A percentile compares a stretch with the other conserved stretches of the same genome.
These are phyloP conservation scores for Drechslera avenae DNA, from an alignment of 2,329 filamentous ascomycete genomes.

Conservation along the genomic window DNA sequence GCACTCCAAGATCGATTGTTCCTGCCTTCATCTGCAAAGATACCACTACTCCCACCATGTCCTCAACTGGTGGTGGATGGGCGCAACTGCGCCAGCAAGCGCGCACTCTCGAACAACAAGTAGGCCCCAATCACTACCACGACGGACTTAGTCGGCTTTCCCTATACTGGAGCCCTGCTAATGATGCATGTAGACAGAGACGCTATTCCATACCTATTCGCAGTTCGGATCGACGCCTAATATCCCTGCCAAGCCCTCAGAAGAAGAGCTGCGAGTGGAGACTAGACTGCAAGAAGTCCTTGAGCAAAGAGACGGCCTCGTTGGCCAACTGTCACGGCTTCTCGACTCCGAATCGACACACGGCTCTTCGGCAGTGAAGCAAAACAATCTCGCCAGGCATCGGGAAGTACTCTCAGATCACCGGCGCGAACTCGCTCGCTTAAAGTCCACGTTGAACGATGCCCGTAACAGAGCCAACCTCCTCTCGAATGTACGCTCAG, in stretches of 20 bases:
- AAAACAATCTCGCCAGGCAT: constrained; percentile 91
- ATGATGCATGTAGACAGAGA: constrained; percentile 70
- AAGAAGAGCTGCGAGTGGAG: constrained; percentile 82
- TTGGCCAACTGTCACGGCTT: constrained; percentile 81
- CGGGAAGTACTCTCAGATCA: constrained; percentile 89
- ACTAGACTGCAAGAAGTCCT: constrained; percentile 82
- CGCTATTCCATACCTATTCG: constrained; percentile 81
- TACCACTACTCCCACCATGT: constrained; percentile 32
- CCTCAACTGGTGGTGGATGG: constrained; percentile 66
- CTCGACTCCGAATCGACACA: constrained; percentile 90
- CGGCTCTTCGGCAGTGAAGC: constrained; percentile 90
- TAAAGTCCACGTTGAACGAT: constrained; percentile 74
- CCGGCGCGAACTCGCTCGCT: constrained; percentile 76
- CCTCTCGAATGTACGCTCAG: constrained; percentile 84
- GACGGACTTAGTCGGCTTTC: constrained; percentile 21
- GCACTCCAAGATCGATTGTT: constrained; percentile 20
- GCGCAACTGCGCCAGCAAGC: constrained; percentile 93
- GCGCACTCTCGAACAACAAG: constrained; percentile 86
- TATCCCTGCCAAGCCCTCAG: constrained; percentile 80
- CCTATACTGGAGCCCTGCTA: constrained; percentile 26
- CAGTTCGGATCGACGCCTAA: constrained; percentile 83
- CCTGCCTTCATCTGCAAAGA: constrained; percentile 7
- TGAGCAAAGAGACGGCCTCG: constrained; percentile 83
- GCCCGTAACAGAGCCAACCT: constrained; percentile 88
- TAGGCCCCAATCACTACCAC: constrained; percentile 49